A percentile compares a stretch with the other conserved stretches of the same genome.
Conservation (phyloP, 441 rosid genomes). For the Pelargonium cotyledonis region DNA sequence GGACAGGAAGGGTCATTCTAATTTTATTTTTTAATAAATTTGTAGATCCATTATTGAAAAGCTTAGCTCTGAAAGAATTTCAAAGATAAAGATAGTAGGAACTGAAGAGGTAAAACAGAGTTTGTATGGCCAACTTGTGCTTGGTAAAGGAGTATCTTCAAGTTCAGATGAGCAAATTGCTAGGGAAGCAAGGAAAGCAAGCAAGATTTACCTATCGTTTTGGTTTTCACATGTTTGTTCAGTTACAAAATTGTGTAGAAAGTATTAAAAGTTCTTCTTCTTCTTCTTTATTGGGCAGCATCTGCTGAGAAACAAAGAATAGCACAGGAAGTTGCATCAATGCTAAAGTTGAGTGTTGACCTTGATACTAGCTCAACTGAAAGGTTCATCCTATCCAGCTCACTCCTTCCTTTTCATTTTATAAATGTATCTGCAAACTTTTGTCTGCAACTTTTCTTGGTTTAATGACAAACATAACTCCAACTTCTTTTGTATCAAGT, state of each 20-base stretch:
- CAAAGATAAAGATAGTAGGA: conserved; percentile 58
- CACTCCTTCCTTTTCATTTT: not conserved
- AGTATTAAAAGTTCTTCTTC: conserved; percentile 20
- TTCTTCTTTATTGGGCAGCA: conserved; percentile 35
- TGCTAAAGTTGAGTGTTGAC: conserved; percentile 72
- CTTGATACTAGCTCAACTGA: conserved; percentile 67
- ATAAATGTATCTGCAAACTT: not conserved
- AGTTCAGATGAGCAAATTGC: conserved; percentile 65
- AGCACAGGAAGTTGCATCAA: conserved; percentile 81
- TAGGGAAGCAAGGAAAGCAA: conserved; percentile 71
- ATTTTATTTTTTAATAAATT: conserved; percentile 13
- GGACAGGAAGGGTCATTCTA: conserved; percentile 8
- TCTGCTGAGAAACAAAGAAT: conserved; percentile 79
- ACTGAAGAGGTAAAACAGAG: conserved; percentile 59
- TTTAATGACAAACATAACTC: not conserved
- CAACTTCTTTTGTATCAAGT: no score
- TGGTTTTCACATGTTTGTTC: conserved; percentile 10
- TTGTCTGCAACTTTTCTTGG: not conserved
- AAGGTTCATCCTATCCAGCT: conserved; percentile 35
- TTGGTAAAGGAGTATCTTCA: conserved; percentile 50
- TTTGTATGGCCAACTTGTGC: conserved; percentile 70
- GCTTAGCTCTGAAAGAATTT: conserved; percentile 64
- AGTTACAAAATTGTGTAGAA: conserved; percentile 14
- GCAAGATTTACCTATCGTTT: conserved; percentile 25
- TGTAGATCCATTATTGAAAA: conserved; percentile 64